Base-by-base conservation (phyloP, 306 rosid species). In the Ceratonia siliqua region DNA sequence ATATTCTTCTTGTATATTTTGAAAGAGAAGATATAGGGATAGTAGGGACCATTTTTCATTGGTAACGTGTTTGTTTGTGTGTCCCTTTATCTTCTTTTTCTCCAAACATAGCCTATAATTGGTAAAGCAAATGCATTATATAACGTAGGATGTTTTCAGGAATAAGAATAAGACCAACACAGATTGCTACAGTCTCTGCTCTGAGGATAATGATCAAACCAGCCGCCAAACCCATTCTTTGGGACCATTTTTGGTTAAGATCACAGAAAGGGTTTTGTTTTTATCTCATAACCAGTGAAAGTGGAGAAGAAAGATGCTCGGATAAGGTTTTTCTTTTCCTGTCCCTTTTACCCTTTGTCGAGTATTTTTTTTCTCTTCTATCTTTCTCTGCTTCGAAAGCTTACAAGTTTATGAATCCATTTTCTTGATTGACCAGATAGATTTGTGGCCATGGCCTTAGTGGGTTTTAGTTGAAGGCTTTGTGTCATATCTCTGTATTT, bases 241-340 rank as follows among this genome's bases (percentile, higher is more conserved):
- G 38, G 70, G 58, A 32, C 68, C 78, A 43, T 70, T 66, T 66
- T 1, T 41, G 77, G 59, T 79, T 50, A 72, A 72, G 68, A 15
- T 72, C 30, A 75, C 4, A 66, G 18, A 53, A 36, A 59, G 46
- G 25, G 24, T 49, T 75, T 50, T 79, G 33, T 56, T 66, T 79
- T 64, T 18, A 75, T 70, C 81, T 17, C 49, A 63, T 24, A 64
- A 48, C 62, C 75, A 75, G 61, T 70, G 68, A 69, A 45, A 43
- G 70, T 76, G 78, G 85, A 77, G 72, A 72, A 65, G 33, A 81
- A 70, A 76, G 78, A 41, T 45, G 81, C 43, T 46, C 4, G 62
- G 78, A 81, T 76, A 81, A 48, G 79, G 75, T 49, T 45, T 11
- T 46, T 13, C 43, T 64, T 71, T 76, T 71, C 67, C 7, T 8